Evolutionary conservation across 768 basidiomycete species (phyloP), one percentile per base, ranked within the genome.

Genomic region (Vararia minispora): DNA sequence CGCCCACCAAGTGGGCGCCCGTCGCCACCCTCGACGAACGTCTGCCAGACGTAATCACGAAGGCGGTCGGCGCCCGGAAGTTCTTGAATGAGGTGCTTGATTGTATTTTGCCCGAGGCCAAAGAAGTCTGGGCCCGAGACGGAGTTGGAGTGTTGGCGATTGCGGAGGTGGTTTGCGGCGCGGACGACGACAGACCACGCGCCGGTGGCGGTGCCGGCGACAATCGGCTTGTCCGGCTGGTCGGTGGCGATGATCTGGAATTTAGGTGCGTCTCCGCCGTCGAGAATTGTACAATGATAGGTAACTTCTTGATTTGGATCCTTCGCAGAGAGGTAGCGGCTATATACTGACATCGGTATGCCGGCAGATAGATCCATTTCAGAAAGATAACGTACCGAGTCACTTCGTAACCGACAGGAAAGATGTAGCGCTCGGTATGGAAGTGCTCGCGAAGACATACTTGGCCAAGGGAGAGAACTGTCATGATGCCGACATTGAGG

Each of bases 101-200:
- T 87, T 4, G 82, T 81, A 52, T 88, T 88, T 57, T 88, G 81
- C 3, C 81, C 81, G 12, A 90, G 64, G 7, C 87, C 87, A 52
- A 86, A 89, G 57, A 88, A 88, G 59, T 89, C 86, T 11, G 86
- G 86, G 0, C 86, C 86, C 2, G 86, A 89, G 11, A 90, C 83
- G 5, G 81, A 85, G 56, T 88, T 88, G 30, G 79, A 83, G 52
- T 88, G 86, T 46, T 84, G 79, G 11, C 84, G 69, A 52, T 83
- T 78, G 34, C 86, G 75, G 43, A 89, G 76, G 29, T 72, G 69
- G 52, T 88, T 89, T 1, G 87, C 86, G 35, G 82, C 75, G 51
- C 77, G 79, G 35, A 90, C 84, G 46, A 90, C 82, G 48, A 68
- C 75, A 4, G 80, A 77, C 86, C 86, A 90, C 33, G 84, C 84